A percentile compares a stretch with the other conserved stretches of the same genome.
Conservation (phyloP, 345 rosid species). For the Melaleuca alternifolia region DNA sequence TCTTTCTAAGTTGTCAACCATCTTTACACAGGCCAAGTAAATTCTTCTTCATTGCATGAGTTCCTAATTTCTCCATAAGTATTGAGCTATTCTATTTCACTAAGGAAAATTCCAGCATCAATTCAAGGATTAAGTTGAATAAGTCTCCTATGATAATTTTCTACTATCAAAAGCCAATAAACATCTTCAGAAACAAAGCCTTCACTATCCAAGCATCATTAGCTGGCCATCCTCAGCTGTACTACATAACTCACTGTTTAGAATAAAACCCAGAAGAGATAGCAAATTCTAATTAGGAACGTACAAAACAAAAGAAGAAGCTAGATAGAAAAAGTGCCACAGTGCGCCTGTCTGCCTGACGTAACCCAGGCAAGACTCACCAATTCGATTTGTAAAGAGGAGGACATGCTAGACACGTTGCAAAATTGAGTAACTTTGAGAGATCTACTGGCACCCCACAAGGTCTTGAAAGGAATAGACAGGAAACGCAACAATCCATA, state of each 20-base stretch:
- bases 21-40: neutral
- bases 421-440: slow-evolving; percentile 85
- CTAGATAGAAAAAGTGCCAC: neutral
- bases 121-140: neutral
- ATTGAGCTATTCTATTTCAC: neutral
- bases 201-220: neutral
- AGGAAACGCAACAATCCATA: slow-evolving; percentile 69
- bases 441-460: slow-evolving; percentile 85
- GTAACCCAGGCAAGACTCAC: slow-evolving; percentile 21
- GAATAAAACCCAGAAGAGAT: neutral
- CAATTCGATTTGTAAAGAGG: slow-evolving; percentile 89
- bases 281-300: neutral
- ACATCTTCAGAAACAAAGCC: neutral
- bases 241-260: neutral
- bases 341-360: neutral
- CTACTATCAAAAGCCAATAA: neutral
- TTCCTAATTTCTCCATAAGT: neutral
- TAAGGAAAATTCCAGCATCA: neutral
- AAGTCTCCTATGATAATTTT: neutral
- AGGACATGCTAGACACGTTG: slow-evolving; percentile 64
- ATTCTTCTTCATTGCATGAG: neutral
- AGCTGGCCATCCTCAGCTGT: neutral
- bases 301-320: neutral
- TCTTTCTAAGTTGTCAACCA: neutral
- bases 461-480: slow-evolving; percentile 77